These are phyloP conservation scores for Panellus pusillus DNA, from an alignment of 768 basidiomycete genomes.

Conservation along the genomic window DNA sequence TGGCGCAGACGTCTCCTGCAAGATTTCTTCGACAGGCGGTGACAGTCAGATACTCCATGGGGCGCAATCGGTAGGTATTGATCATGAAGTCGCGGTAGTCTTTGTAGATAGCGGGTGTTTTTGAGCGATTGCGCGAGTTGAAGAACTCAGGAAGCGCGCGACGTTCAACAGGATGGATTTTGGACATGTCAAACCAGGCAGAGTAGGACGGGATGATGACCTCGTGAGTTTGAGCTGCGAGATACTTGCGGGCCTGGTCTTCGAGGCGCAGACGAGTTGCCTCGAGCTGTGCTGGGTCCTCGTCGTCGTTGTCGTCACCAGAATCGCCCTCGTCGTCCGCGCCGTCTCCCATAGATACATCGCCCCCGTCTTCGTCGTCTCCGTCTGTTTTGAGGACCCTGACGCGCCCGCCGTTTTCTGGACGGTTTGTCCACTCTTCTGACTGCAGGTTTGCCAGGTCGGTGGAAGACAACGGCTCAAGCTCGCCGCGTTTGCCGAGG, in stretches of 20 bases:
- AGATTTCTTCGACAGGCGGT: conserved; percentile 95
- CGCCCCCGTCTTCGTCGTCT: conserved; percentile 69
- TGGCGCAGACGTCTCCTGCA: conserved; percentile 96
- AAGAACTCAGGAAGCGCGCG: conserved; percentile 97
- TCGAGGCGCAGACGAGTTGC: conserved; percentile 77
- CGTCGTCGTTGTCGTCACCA: conserved; percentile 80
- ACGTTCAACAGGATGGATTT: conserved; percentile 89
- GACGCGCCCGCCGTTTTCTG: conserved; percentile 46
- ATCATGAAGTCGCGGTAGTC: conserved; percentile 99
- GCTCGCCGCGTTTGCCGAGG: conserved; percentile 83
- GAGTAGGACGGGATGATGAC: conserved; percentile 97
- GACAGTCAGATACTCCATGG: conserved; percentile 93
- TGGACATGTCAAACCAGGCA: conserved; percentile 96
- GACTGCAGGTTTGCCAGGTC: conserved; percentile 77
- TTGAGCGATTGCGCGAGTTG: conserved; percentile 90
- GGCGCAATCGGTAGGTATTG: conserved; percentile 94
- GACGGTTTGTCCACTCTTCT: conserved; percentile 37
- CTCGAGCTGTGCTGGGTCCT: conserved; percentile 82
- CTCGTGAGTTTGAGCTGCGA: conserved; percentile 96
- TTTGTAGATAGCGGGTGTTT: conserved; percentile 97
- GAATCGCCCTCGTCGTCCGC: conserved; percentile 77
- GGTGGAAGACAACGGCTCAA: conserved; percentile 77
- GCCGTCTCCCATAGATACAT: conserved; percentile 81
- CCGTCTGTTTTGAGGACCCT: conserved; percentile 44
- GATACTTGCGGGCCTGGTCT: conserved; percentile 89